Percentiles rank a stretch among this genome's conserved stretches.
Conservation (phyloP, 1,284 basidiomycete genomes). For the Rhizoctonia solani region DNA sequence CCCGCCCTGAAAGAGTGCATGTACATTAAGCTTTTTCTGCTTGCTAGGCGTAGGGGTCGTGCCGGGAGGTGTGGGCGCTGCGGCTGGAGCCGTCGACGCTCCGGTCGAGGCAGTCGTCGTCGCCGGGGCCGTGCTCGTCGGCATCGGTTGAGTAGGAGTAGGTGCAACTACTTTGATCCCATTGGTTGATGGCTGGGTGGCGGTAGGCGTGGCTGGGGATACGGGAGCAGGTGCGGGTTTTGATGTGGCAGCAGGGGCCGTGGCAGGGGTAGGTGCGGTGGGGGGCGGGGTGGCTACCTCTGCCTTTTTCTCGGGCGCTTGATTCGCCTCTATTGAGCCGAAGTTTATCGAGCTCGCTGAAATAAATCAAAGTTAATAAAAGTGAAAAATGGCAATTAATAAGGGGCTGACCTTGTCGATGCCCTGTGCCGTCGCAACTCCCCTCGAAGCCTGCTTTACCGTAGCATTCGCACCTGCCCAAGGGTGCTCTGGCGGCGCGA, state of each 20-base stretch:
- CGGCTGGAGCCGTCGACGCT: too few relatives aligned
- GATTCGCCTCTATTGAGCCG: slow-evolving; percentile 16
- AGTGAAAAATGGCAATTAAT: neutral
- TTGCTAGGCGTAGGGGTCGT: slow-evolving; percentile 16
- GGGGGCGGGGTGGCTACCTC: too few relatives aligned
- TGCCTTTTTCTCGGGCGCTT: neutral
- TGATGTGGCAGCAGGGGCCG: neutral
- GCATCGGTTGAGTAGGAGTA: slow-evolving; percentile 37
- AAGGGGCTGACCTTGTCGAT: slow-evolving; percentile 15
- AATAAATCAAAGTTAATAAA: neutral
- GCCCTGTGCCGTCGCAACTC: slow-evolving; percentile 15
- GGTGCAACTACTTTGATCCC: slow-evolving; percentile 38
- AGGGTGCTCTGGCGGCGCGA: slow-evolving; percentile 12
- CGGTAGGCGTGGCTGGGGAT: neutral
- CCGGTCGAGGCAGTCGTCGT: too few relatives aligned
- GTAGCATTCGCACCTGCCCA: slow-evolving; percentile 1
- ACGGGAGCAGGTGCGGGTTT: neutral
- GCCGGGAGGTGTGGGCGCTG: slow-evolving; percentile 20
- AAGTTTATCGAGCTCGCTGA: slow-evolving; percentile 22
- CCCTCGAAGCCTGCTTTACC: slow-evolving; percentile 3
- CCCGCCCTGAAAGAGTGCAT: slow-evolving; percentile 43
- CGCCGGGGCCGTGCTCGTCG: slow-evolving; percentile 7
- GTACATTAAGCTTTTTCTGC: slow-evolving; percentile 41
- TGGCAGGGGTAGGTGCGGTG: too few relatives aligned
- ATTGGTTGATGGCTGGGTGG: slow-evolving; percentile 28